Percentiles rank a stretch among this genome's conserved stretches.
These are phyloP conservation scores for Cyclocybe cylindracea DNA, from an alignment of 768 basidiomycete species.

Conservation along the genomic window DNA sequence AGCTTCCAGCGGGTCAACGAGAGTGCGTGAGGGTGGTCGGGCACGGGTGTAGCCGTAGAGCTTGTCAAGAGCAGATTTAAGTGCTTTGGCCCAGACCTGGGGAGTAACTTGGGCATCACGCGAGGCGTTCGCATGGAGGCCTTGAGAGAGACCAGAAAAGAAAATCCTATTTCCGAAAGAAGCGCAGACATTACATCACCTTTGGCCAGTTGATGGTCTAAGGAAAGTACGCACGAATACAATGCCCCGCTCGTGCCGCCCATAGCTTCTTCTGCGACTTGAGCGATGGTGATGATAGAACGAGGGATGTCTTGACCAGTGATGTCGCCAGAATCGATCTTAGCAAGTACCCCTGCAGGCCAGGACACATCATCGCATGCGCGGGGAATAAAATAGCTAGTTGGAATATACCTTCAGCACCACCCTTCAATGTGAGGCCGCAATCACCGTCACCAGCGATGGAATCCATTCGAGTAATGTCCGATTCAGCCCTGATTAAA, in stretches of 20 bases:
- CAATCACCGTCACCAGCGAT: conserved; percentile 89
- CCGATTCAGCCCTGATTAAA: conserved; percentile 77
- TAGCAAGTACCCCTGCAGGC: conserved; percentile 56
- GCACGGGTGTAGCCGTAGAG: conserved; percentile 87
- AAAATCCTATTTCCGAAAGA: conserved; percentile 64
- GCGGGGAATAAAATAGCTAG: background rate
- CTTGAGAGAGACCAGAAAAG: conserved; percentile 85
- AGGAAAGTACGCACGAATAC: conserved; percentile 68
- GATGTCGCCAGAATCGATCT: conserved; percentile 55
- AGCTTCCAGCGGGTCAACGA: conserved; percentile 87
- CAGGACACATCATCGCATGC: background rate
- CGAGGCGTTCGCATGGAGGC: conserved; percentile 45
- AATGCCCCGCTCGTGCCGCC: conserved; percentile 90
- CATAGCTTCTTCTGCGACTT: conserved; percentile 82
- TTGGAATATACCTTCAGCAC: conserved; percentile 58
- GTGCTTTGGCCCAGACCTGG: conserved; percentile 61
- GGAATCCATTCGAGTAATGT: conserved; percentile 89
- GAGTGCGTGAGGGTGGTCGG: conserved; percentile 85
- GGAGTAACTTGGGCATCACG: conserved; percentile 40
- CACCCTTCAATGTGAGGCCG: conserved; percentile 61
- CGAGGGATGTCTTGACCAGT: conserved; percentile 64
- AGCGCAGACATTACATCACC: background rate
- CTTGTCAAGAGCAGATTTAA: conserved; percentile 55
- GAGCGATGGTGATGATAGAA: conserved; percentile 67
- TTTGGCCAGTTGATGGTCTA: background rate